Conservation (phyloP, 1,139 yeast genomes). For the Scheffersomyces parashehatae region DNA sequence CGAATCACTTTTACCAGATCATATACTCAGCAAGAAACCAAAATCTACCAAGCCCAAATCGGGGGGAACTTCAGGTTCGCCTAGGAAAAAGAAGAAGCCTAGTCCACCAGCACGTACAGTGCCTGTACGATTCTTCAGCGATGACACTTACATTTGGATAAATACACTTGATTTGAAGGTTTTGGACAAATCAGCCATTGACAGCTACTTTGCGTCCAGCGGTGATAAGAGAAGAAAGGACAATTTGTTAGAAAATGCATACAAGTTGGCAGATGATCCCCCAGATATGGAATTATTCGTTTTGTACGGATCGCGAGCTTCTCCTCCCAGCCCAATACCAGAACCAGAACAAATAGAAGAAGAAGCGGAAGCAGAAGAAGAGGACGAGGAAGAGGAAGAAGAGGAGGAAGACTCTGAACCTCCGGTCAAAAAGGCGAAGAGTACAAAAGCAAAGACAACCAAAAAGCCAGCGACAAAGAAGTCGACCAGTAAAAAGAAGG, state of each 20-base stretch:
- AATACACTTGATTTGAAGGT: conserved; percentile 42
- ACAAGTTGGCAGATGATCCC: conserved; percentile 40
- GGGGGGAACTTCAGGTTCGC: not conserved
- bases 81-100: conserved; percentile 20
- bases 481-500: conserved; percentile 2
- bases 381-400: conserved; percentile 8
- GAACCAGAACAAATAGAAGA: conserved; percentile 13
- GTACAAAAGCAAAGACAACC: conserved; percentile 9
- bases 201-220: conserved; percentile 22
- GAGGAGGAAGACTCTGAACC: conserved; percentile 12
- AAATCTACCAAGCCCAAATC: conserved; percentile 30
- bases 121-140: conserved; percentile 63
- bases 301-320: conserved; percentile 42
- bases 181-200: conserved; percentile 27
- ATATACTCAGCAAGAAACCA: conserved; percentile 50
- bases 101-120: conserved; percentile 21
- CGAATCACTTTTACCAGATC: conserved; percentile 53
- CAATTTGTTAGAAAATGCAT: conserved; percentile 38
- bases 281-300: conserved; percentile 47
- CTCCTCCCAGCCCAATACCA: conserved; percentile 18
- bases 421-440: conserved; percentile 16
- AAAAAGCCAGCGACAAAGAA: conserved; percentile 4
- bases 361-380: conserved; percentile 10
- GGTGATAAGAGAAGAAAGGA: conserved; percentile 35
- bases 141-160: conserved; percentile 69